Conservation (phyloP, 2,329 filamentous ascomycete genomes). For the Chrysoporthe puriensis region DNA sequence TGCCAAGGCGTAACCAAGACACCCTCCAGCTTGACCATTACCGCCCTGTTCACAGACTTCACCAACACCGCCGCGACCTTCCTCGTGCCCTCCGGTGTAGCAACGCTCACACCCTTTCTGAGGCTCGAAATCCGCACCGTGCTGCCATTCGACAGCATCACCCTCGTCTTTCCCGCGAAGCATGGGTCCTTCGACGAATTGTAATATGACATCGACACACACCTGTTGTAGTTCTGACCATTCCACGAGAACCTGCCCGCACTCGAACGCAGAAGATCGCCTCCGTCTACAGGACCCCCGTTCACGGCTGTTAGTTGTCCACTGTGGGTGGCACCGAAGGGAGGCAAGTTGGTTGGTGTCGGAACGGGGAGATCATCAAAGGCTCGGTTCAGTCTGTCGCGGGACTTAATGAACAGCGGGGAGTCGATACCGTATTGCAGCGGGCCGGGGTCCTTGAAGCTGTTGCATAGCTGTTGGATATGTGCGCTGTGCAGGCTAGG, state of each 20-base stretch:
- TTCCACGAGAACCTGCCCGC: conserved; percentile 7
- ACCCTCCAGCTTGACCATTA: conserved; percentile 50
- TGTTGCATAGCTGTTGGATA: conserved; percentile 60
- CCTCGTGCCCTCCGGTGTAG: conserved; percentile 54
- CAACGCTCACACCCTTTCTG: conserved; percentile 49
- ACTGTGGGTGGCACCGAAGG: background rate
- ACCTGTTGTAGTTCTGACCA: background rate
- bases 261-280: conserved; percentile 30
- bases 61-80: conserved; percentile 55
- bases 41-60: conserved; percentile 46
- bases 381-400: conserved; percentile 51
- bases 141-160: conserved; percentile 48
- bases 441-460: conserved; percentile 64
- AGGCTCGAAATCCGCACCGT: conserved; percentile 48
- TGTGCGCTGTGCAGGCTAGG: conserved; percentile 61
- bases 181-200: conserved; percentile 49
- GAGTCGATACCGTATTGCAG: conserved; percentile 56
- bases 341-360: conserved; percentile 39
- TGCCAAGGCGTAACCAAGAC: conserved; percentile 64
- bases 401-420: conserved; percentile 54
- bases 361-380: conserved; percentile 54
- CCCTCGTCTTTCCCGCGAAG: conserved; percentile 54
- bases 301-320: background rate
- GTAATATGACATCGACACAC: conserved; percentile 48
- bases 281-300: background rate